These are phyloP conservation scores for Candida awuae DNA, from an alignment of 805 yeast species.

Conservation along the genomic window DNA sequence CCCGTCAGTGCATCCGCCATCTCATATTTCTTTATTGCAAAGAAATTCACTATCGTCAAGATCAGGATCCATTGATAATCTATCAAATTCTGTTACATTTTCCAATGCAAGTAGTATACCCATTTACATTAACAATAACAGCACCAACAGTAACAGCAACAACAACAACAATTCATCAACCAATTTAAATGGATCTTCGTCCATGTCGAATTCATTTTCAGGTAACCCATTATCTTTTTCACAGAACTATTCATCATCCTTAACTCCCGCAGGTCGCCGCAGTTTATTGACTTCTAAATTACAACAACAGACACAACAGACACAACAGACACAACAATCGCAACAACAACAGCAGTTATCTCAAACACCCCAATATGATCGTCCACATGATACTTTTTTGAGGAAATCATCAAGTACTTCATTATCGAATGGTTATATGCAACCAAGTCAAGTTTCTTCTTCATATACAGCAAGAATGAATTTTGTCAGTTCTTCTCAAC, in stretches of 20 bases:
- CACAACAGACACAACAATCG: slow-evolving; percentile 8
- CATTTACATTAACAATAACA: background rate
- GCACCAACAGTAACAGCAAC: background rate
- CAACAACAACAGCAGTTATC: slow-evolving; percentile 15
- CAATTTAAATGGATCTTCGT: background rate
- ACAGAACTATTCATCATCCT: slow-evolving; percentile 6
- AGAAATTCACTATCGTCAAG: slow-evolving; percentile 22
- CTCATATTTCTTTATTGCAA: slow-evolving; percentile 17
- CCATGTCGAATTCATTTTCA: slow-evolving; percentile 3
- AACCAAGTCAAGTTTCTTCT: slow-evolving; percentile 2
- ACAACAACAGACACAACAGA: slow-evolving; percentile 19
- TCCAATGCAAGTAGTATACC: background rate
- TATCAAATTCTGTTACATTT: slow-evolving; percentile 1
- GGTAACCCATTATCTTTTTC: slow-evolving; percentile 5
- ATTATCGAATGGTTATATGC: background rate
- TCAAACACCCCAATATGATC: slow-evolving; percentile 8
- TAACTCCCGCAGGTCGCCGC: slow-evolving; percentile 24
- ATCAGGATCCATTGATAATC: slow-evolving; percentile 20
- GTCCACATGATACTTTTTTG: slow-evolving; percentile 7
- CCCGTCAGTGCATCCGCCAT: slow-evolving; percentile 28
- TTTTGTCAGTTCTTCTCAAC: background rate
- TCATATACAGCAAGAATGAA: slow-evolving; percentile 2
- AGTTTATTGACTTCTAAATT: slow-evolving; percentile 25
- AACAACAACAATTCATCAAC: background rate
- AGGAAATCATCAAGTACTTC: slow-evolving; percentile 5